Evolutionary conservation across 495 filamentous ascomycete genomes (phyloP).

Genomic region (Talaromyces trachyspermus): DNA sequence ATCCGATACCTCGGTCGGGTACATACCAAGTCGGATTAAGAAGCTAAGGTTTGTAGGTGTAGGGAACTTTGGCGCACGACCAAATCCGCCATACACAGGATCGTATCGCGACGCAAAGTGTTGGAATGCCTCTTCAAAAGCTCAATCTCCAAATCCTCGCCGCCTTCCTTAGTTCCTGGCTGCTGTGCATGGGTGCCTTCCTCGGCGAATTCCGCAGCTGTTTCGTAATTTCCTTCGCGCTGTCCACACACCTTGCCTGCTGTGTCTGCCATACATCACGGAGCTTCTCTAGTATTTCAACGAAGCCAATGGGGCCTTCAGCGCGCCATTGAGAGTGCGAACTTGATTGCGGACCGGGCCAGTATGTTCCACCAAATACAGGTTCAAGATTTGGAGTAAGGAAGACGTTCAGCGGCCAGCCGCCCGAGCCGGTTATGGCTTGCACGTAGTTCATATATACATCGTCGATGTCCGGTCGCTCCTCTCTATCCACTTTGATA

Average conservation of each 20-base stretch:
- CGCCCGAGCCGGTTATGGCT: conserved; percentile 84
- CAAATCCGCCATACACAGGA: conserved; percentile 68
- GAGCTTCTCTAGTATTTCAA: conserved; percentile 77
- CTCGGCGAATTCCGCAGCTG: conserved; percentile 80
- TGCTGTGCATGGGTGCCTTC: conserved; percentile 65
- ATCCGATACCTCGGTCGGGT: conserved; percentile 66
- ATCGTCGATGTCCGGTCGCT: conserved; percentile 89
- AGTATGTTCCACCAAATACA: conserved; percentile 95
- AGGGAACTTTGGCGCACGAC: conserved; percentile 75
- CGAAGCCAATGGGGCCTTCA: conserved; percentile 59
- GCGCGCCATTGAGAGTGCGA: conserved; percentile 21
- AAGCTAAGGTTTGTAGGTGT: conserved; percentile 81
- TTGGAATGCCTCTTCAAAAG: conserved; percentile 82
- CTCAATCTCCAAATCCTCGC: conserved; percentile 74
- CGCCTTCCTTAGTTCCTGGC: conserved; percentile 37
- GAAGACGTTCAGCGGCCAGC: conserved; percentile 96
- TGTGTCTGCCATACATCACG: conserved; percentile 77
- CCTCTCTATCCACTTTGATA: conserved; percentile 89
- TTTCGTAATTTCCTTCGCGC: conserved; percentile 71
- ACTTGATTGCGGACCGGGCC: conserved; percentile 69
- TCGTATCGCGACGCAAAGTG: conserved; percentile 78
- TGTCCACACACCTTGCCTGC: conserved; percentile 68
- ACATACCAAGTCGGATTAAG: conserved; percentile 66
- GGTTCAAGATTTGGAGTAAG: conserved; percentile 88
- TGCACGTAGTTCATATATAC: conserved; percentile 99